Evolutionary conservation across 768 basidiomycete genomes (phyloP), one percentile per base, ranked within the genome.

Genomic region (Trametes punicea): DNA sequence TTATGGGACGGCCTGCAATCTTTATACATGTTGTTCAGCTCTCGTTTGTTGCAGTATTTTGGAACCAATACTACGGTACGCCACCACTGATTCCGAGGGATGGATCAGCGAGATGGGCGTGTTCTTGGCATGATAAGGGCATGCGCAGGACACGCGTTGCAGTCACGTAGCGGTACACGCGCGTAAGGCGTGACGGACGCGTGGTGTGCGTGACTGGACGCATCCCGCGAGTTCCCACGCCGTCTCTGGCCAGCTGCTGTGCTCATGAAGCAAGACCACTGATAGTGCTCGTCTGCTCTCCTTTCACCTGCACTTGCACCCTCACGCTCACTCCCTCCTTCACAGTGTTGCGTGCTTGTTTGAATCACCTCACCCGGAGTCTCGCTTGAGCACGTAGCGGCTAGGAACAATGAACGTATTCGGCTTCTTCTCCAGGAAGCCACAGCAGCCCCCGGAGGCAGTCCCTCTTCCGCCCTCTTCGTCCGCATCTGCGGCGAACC

Each of bases 341-440:
- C 36, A 18, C 36, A 38, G 36, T 38, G 16, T 16, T 9, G 16
- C 18, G 36, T 44, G 6, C 39, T 29, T 23, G 29, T 15, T 40
- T 51, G 31, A 30, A 51, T 40, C 16, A 16, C 38, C 10, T 51
- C 38, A 40, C 49, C 4, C 15, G 26, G 5, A 44, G 10, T 3
- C 41, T 27, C 15, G 23, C 41, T n/a, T n/a, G n/a, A n/a, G 49
- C 26, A 38, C 30, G 13, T n/a, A 23, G 7, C 27, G 21, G 2
- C 18, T 6, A 2, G 30, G 29, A 30, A 56, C 58, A 27, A 55
- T 58, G 36, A 70, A 64, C 60, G 64, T 70, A 6, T 69, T 71
- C 51, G 58, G 68, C 26, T 64, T 70, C 29, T 70, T 71, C 59
- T 56, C 57, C 26, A 48, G 51, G 23, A 56, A 44, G 39, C 56